Evolutionary conservation across 78 protist genomes (phyloP).

Genomic region (Isochrysis galbana): DNA sequence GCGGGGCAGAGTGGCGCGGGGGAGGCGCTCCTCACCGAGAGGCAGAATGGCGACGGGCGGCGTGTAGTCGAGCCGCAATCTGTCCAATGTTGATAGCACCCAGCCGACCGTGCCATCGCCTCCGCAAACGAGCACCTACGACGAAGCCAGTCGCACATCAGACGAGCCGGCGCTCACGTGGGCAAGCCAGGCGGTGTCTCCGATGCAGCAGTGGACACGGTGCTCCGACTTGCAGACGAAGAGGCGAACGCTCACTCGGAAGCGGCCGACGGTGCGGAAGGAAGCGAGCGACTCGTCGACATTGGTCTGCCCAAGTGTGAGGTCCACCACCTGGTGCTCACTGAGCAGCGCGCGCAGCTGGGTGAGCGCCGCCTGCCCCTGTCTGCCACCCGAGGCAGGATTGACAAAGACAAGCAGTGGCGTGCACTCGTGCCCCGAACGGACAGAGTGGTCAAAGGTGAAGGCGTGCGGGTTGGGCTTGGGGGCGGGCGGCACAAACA

Average conservation of each 20-base stretch:
- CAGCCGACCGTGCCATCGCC: conserved; percentile 17
- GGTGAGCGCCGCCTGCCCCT: neutral
- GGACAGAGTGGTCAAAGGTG: neutral
- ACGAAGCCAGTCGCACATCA: too few relatives aligned
- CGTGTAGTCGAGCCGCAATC: neutral
- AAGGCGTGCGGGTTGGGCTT: neutral
- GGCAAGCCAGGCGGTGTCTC: too few relatives aligned
- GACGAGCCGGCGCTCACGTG: too few relatives aligned
- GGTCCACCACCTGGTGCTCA: neutral
- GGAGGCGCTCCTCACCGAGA: too few relatives aligned
- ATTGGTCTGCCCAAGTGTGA: neutral
- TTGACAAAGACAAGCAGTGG: conserved; percentile 24
- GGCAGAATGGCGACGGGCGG: neutral
- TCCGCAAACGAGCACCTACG: conserved; percentile 1
- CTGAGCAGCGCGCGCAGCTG: neutral
- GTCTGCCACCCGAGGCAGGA: neutral
- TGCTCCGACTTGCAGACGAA: too few relatives aligned
- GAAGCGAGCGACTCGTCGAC: neutral
- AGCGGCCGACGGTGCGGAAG: neutral
- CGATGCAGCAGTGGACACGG: too few relatives aligned
- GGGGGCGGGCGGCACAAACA: too few relatives aligned
- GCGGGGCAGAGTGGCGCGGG: too few relatives aligned
- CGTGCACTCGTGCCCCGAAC: neutral
- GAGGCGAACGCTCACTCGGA: too few relatives aligned
- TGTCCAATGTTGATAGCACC: neutral